Conservation (phyloP, 331 rosid genomes). For the Arachis monticola region DNA sequence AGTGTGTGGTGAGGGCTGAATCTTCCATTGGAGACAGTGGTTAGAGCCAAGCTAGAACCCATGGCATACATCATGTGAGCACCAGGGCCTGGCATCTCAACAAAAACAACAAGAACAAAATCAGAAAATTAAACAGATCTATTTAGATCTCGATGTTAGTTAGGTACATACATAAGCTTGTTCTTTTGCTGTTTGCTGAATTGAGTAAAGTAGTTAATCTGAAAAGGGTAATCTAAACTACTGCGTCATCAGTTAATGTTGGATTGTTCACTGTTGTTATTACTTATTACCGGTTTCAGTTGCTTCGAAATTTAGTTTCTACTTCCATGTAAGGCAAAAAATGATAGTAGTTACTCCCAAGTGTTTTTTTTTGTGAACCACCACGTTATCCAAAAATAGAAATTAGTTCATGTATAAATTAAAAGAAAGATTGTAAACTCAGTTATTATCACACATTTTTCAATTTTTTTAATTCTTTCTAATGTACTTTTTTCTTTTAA, state of each 20-base stretch:
- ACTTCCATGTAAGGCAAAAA: not conserved
- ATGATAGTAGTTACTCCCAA: not conserved
- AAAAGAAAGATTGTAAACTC: too few relatives aligned
- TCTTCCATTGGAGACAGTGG: constrained; percentile 57
- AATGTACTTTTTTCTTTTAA: too few relatives aligned
- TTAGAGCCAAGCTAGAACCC: constrained; percentile 70
- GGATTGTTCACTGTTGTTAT: not conserved
- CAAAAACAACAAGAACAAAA: not conserved
- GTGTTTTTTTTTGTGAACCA: not conserved
- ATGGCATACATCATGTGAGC: constrained; percentile 89
- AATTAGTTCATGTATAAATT: not conserved
- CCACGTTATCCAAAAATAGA: not conserved
- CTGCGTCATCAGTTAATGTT: not conserved
- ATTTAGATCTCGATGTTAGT: not conserved
- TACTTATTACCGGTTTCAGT: constrained; percentile 1
- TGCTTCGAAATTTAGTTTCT: not conserved
- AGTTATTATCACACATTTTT: too few relatives aligned
- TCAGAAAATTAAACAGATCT: not conserved
- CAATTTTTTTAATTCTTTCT: too few relatives aligned
- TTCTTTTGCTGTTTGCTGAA: not conserved
- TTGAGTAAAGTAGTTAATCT: not conserved
- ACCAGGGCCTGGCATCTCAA: constrained; percentile 86
- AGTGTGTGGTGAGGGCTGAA: constrained; percentile 86
- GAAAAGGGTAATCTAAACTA: not conserved
- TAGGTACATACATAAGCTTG: not conserved